phyloP scores from a whole-genome alignment of 2,329 filamentous ascomycete genomes.

The Byssoonygena ceratinophila region DNA sequence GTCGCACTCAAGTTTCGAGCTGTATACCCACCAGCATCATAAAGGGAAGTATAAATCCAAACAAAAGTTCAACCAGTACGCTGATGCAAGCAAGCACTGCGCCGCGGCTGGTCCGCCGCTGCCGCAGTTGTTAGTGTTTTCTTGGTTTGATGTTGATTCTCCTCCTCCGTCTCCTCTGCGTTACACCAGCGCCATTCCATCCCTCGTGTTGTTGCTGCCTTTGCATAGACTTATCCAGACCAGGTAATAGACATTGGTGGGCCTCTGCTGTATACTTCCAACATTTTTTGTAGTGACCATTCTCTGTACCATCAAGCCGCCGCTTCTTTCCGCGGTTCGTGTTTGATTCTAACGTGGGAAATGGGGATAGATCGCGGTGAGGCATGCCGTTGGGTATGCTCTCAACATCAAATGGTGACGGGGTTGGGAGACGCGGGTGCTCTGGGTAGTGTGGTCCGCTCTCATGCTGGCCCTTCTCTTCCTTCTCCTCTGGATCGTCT shows the following conservation, averaged over 20 bases:
- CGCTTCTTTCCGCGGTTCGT: background rate
- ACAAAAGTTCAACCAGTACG: no score
- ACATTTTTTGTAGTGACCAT: background rate
- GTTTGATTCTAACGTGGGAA: background rate
- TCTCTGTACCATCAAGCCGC: background rate
- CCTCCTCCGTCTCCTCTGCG: background rate
- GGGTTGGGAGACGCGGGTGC: background rate
- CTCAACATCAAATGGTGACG: background rate
- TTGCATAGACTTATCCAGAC: background rate
- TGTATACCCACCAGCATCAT: no score
- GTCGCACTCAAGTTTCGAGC: no score
- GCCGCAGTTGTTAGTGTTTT: background rate
- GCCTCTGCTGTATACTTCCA: background rate
- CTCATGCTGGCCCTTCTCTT: background rate
- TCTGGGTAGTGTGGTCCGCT: background rate
- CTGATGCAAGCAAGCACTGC: no score
- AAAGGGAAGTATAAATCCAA: no score
- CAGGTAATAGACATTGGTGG: background rate
- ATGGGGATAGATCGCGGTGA: background rate
- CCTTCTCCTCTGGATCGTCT: background rate
- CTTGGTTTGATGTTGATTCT: background rate
- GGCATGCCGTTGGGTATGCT: background rate
- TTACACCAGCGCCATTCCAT: background rate
- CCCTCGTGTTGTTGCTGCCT: background rate
- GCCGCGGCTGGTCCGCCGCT: no score